phyloP scores from a whole-genome alignment of 176 grass and related monocot species.

The Eremochloa ophiuroides region DNA sequence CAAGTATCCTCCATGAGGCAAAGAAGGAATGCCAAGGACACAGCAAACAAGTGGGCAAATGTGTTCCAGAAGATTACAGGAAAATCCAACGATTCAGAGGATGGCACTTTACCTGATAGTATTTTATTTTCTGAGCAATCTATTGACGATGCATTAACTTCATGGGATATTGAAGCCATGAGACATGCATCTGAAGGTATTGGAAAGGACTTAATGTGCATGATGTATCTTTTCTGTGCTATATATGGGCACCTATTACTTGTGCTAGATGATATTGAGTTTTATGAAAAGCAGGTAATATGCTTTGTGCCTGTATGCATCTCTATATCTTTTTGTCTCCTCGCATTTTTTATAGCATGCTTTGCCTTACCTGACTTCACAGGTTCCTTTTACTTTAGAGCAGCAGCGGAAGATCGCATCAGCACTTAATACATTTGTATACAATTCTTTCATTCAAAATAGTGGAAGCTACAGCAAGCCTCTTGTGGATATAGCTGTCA shows the following conservation, averaged over 20 bases:
- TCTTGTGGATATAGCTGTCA: conserved; percentile 69
- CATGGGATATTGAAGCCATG: conserved; percentile 85
- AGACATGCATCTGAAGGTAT: conserved; percentile 65
- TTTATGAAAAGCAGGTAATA: conserved; percentile 92
- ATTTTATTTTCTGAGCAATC: conserved; percentile 37
- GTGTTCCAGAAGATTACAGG: conserved; percentile 84
- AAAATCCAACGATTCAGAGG: conserved; percentile 56
- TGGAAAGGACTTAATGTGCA: conserved; percentile 46
- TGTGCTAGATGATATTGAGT: conserved; percentile 96
- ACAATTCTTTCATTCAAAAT: conserved; percentile 74
- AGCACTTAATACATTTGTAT: conserved; percentile 91
- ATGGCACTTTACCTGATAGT: conserved; percentile 33
- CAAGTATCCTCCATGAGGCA: conserved; percentile 50
- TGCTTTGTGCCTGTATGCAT: not conserved
- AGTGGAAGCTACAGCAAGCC: conserved; percentile 42
- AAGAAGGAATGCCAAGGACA: conserved; percentile 64
- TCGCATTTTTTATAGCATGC: not conserved
- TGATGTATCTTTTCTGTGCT: conserved; percentile 89
- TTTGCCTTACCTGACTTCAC: conserved; percentile 23
- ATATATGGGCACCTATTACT: conserved; percentile 84
- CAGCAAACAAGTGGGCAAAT: conserved; percentile 80
- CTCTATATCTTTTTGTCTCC: not conserved
- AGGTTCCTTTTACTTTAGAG: conserved; percentile 81
- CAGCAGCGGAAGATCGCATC: conserved; percentile 80
- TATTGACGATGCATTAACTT: conserved; percentile 48